A percentile compares a stretch with the other conserved stretches of the same genome.
Evolutionary conservation across 1,139 yeast species (phyloP).

Genomic region (Kodamaea suecica): DNA sequence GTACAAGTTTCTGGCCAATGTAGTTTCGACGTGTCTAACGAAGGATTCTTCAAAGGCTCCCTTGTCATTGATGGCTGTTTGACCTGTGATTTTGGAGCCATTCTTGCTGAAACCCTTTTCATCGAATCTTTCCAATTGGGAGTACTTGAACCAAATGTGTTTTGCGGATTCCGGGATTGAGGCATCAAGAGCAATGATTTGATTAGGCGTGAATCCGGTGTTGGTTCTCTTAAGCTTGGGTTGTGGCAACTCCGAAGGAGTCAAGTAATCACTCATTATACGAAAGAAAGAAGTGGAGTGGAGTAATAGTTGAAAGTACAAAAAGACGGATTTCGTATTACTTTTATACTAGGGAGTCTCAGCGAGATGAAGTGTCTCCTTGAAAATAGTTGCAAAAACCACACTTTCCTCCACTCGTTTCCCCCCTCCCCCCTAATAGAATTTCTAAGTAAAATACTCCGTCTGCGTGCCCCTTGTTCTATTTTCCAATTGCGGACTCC

Average conservation of each 20-base stretch:
- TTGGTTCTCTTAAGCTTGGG: conserved; percentile 63
- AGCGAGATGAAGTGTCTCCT: too few relatives aligned
- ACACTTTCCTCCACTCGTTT: too few relatives aligned
- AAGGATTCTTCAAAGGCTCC: conserved; percentile 62
- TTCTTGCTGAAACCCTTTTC: conserved; percentile 13
- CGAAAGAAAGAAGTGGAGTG: neutral
- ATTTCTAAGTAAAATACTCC: too few relatives aligned
- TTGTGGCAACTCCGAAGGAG: conserved; percentile 42
- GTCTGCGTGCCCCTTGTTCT: too few relatives aligned
- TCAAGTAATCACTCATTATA: conserved; percentile 40
- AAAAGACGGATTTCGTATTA: too few relatives aligned
- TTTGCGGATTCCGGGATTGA: conserved; percentile 77
- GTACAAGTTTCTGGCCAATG: conserved; percentile 84
- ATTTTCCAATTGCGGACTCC: too few relatives aligned
- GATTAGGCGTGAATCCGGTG: conserved; percentile 90
- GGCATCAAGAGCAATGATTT: conserved; percentile 78
- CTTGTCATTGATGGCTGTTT: conserved; percentile 27
- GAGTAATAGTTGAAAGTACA: too few relatives aligned
- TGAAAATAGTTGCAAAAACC: too few relatives aligned
- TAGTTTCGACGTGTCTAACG: conserved; percentile 84
- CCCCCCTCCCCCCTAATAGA: too few relatives aligned
- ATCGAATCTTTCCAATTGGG: conserved; percentile 35
- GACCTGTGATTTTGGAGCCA: conserved; percentile 19
- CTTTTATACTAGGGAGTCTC: too few relatives aligned
- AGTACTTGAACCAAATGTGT: conserved; percentile 69